These are phyloP conservation scores for Axilococcus clingmanii DNA, from an alignment of 139 green algal genomes.

Conservation along the genomic window DNA sequence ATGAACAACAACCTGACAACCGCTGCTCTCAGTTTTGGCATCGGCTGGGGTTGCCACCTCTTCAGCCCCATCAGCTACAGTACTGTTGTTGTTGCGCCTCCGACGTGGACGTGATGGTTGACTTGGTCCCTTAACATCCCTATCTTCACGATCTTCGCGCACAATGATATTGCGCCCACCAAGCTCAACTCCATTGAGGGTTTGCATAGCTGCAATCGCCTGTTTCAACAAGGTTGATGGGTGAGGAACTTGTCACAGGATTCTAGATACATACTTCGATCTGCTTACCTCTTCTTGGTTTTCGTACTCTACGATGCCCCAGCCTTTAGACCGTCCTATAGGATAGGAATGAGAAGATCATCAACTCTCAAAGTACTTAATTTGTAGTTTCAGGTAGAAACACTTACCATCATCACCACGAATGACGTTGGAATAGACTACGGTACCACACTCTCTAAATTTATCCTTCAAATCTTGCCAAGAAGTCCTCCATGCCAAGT, in stretches of 20 bases:
- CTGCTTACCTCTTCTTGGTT: slow-evolving; percentile 61
- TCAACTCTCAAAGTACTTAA: background rate
- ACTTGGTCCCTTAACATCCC: slow-evolving; percentile 75
- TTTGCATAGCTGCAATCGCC: slow-evolving; percentile 59
- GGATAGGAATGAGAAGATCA: background rate
- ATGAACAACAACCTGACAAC: slow-evolving; percentile 75
- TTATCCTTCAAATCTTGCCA: slow-evolving; percentile 90
- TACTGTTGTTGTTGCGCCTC: background rate
- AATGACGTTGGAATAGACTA: slow-evolving; percentile 89
- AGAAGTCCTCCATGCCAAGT: slow-evolving; percentile 77
- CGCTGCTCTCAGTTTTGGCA: slow-evolving; percentile 1
- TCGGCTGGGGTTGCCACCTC: slow-evolving; percentile 4
- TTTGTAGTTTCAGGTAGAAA: background rate
- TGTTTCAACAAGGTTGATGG: no score
- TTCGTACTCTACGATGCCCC: slow-evolving; percentile 84
- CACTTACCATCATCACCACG: slow-evolving; percentile 63
- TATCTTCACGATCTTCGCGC: slow-evolving; percentile 87
- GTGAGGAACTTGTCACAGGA: background rate
- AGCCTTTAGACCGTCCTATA: slow-evolving; percentile 84
- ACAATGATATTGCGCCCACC: slow-evolving; percentile 81
- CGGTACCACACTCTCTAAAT: slow-evolving; percentile 72
- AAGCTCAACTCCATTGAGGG: slow-evolving; percentile 72
- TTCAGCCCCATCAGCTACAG: background rate
- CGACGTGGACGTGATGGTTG: slow-evolving; percentile 1
- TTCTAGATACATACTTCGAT: background rate